Evolutionary conservation across 192 early-diverging fungal genomes (phyloP).

Genomic region (Lunasporangiospora selenospora): DNA sequence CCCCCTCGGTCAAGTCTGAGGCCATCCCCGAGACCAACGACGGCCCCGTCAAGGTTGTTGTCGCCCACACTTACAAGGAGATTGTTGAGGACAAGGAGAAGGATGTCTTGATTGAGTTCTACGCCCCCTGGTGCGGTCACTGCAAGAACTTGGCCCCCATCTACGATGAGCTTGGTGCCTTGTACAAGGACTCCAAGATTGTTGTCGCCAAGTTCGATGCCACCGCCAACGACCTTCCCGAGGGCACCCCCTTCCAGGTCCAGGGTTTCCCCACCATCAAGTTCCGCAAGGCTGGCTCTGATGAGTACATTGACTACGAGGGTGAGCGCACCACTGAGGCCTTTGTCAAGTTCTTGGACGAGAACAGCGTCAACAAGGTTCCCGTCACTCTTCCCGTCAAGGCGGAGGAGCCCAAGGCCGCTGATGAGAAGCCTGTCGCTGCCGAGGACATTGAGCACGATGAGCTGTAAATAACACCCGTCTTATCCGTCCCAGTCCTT

Average conservation of each 20-base stretch:
- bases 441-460: conserved; percentile 50
- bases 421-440: conserved; percentile 15
- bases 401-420: no score
- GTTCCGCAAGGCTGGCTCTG: conserved; percentile 80
- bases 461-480: conserved; percentile 41
- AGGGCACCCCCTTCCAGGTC: conserved; percentile 68
- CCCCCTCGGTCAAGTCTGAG: conserved; percentile 84
- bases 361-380: conserved; percentile 69
- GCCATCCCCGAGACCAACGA: conserved; percentile 85
- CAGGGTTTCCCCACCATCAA: conserved; percentile 96
- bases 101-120: conserved; percentile 95
- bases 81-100: conserved; percentile 81
- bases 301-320: conserved; percentile 79
- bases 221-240: conserved; percentile 92
- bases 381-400: conserved; percentile 34
- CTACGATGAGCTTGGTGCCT: conserved; percentile 83
- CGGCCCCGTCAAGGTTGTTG: conserved; percentile 89
- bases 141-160: conserved; percentile 77
- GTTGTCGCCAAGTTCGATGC: conserved; percentile 93
- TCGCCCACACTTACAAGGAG: conserved; percentile 81
- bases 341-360: conserved; percentile 79
- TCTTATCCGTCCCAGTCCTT: neutral
- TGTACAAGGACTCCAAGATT: conserved; percentile 50
- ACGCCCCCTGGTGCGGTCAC: conserved; percentile 90
- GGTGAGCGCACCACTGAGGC: conserved; percentile 83